Base-by-base conservation (phyloP, 306 rosid genomes). In the Sindora glabra region DNA sequence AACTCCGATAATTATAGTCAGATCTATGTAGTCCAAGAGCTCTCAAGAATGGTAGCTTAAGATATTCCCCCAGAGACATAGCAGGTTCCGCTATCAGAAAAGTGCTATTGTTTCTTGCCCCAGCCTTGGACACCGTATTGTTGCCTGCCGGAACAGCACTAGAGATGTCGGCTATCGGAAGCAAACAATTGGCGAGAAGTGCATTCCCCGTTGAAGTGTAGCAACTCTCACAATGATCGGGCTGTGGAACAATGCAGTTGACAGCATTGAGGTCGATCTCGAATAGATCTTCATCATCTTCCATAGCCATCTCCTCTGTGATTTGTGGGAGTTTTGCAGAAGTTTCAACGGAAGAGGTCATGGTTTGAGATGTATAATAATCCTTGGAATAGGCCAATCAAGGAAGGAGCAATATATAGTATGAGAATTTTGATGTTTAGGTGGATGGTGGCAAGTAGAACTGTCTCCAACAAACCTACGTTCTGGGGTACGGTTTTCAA, bases 271-370 rank as follows among this genome's bases (percentile, higher is more conserved):
- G 69, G 39, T 81, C 75, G 45, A 83, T 86, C 75, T 83, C 92
- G 44, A 86, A 89, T 24, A 88, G 66, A 57, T 88, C 96, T 0
- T 86, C 87, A 6, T 88, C 89, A 0, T 82, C 86, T 54, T 85
- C 90, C 52, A 62, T 47, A 33, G 23, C 65, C 3, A 71, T 32
- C 27, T 58, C 79, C n/a, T n/a, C n/a, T n/a, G n/a, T n/a, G n/a
- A n/a, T n/a, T 27, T 39, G 10, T 64, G 22, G 27, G 40, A 24
- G 10, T 6, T 33, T 69, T 29, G 65, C 36, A 19, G 48, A 46
- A 27, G 33, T 71, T 59, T 34, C 59, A 29, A 36, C 27, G 39
- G 57, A 47, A 46, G 56, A 75, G 56, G 26, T 48, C 89, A 83
- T 87, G 72, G n/a, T 57, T 55, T 64, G 17, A 39, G 26, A 18